These are phyloP conservation scores for Actinomortierella ambigua DNA, from an alignment of 371 early-diverging fungal genomes.

Conservation along the genomic window DNA sequence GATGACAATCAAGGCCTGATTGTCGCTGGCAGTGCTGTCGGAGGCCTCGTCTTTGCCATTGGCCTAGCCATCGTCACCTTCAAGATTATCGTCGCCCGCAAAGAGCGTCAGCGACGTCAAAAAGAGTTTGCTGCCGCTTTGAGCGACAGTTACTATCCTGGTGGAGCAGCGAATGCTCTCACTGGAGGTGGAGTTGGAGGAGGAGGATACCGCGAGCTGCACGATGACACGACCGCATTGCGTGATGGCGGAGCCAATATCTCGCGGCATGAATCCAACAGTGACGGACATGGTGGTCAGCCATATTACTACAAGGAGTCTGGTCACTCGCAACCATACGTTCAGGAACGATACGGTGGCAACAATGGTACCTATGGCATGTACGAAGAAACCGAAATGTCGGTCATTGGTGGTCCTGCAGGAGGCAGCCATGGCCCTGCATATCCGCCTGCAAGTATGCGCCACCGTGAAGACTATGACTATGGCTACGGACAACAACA, in stretches of 20 bases:
- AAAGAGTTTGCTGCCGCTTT: slow-evolving; percentile 42
- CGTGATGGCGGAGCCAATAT: slow-evolving; percentile 19
- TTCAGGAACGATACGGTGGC: slow-evolving; percentile 40
- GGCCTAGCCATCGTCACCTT: slow-evolving; percentile 31
- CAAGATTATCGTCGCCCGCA: slow-evolving; percentile 15
- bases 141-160: slow-evolving; percentile 25
- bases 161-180: slow-evolving; percentile 9
- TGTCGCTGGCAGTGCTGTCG: slow-evolving; percentile 20
- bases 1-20: not conserved
- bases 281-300: slow-evolving; percentile 1
- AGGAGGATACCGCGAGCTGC: slow-evolving; percentile 34
- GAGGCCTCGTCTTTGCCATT: slow-evolving; percentile 30
- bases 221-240: slow-evolving; percentile 11
- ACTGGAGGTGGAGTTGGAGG: slow-evolving; percentile 14
- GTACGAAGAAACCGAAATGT: slow-evolving; percentile 43
- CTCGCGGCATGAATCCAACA: slow-evolving; percentile 27
- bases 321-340: slow-evolving; percentile 12
- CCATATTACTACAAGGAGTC: slow-evolving; percentile 19
- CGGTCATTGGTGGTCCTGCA: slow-evolving; percentile 28
- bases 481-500: slow-evolving; percentile 6
- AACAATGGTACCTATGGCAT: slow-evolving; percentile 22
- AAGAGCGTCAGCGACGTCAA: slow-evolving; percentile 22
- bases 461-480: slow-evolving; percentile 26
- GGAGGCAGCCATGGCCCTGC: slow-evolving; percentile 15
- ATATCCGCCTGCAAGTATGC: slow-evolving; percentile 16